A percentile compares a stretch with the other conserved stretches of the same genome.
Evolutionary conservation across 2,329 filamentous ascomycete species (phyloP).

Genomic region (Sporothrix curviconia): DNA sequence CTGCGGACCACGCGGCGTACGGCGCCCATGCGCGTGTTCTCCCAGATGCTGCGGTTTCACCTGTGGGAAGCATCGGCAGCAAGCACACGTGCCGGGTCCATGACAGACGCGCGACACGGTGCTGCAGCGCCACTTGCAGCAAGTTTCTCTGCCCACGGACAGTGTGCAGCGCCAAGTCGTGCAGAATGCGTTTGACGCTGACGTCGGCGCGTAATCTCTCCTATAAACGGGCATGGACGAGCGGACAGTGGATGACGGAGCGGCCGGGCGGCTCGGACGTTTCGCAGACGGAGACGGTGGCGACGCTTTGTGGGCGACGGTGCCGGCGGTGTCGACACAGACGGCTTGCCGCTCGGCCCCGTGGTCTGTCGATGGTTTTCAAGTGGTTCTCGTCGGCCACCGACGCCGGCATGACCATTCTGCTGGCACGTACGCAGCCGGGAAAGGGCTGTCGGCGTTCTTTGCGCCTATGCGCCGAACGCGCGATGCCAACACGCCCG

Average conservation of each 20-base stretch:
- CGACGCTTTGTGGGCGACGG: constrained; percentile 29
- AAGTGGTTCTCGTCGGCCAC: constrained; percentile 67
- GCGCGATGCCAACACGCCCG: constrained; percentile 19
- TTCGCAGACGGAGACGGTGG: constrained; percentile 59
- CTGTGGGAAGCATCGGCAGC: constrained; percentile 55
- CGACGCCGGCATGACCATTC: constrained; percentile 56
- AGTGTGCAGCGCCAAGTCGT: constrained; percentile 37
- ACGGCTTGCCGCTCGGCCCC: constrained; percentile 43
- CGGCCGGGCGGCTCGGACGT: constrained; percentile 64
- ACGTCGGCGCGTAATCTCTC: constrained; percentile 44
- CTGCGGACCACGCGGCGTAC: constrained; percentile 40
- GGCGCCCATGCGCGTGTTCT: constrained; percentile 48
- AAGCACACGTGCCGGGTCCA: constrained; percentile 60
- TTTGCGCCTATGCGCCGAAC: constrained; percentile 54
- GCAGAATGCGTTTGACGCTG: constrained; percentile 46
- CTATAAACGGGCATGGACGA: constrained; percentile 61
- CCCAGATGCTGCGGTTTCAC: constrained; percentile 53
- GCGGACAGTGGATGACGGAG: constrained; percentile 74
- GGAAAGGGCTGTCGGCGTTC: constrained; percentile 54
- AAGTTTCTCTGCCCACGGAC: constrained; percentile 20
- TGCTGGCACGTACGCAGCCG: constrained; percentile 52
- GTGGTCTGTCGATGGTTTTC: constrained; percentile 58
- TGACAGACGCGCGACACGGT: constrained; percentile 57
- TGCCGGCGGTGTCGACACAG: constrained; percentile 21
- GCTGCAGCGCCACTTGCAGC: constrained; percentile 41